phyloP scores from a whole-genome alignment of 768 basidiomycete genomes.

The Rhizopogon sp. region DNA sequence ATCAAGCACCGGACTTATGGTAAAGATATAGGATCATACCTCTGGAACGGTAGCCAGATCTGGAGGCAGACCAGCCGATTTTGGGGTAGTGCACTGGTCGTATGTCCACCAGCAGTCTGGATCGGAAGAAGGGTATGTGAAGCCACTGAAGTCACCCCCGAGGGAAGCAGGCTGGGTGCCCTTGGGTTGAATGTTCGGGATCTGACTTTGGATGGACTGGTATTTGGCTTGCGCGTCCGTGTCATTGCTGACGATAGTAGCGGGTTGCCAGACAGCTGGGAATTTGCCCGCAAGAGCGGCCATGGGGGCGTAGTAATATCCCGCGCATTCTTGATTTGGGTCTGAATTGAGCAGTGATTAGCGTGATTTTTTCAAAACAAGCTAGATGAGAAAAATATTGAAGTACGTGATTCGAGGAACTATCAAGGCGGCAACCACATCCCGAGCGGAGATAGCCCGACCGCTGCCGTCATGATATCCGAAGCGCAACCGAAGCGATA shows the following conservation, averaged over 20 bases:
- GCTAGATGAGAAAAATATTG: background rate
- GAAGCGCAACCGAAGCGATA: background rate
- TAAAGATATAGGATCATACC: conserved; percentile 19
- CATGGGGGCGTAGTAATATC: conserved; percentile 38
- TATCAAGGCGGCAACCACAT: no score
- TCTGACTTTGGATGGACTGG: conserved; percentile 33
- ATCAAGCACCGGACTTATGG: background rate
- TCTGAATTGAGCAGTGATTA: conserved; percentile 15
- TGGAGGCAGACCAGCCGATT: conserved; percentile 33
- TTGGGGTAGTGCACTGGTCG: conserved; percentile 42
- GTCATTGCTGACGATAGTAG: conserved; percentile 39
- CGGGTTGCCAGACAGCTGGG: conserved; percentile 41
- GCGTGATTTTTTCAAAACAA: background rate
- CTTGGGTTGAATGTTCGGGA: conserved; percentile 47
- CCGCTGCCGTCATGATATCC: background rate
- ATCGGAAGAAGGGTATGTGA: conserved; percentile 34
- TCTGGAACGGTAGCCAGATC: conserved; percentile 46
- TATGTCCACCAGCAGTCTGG: conserved; percentile 44
- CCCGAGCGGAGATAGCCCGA: background rate
- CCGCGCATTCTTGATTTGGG: conserved; percentile 33
- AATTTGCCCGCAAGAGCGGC: conserved; percentile 28
- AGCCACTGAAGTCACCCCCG: conserved; percentile 26
- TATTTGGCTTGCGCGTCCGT: conserved; percentile 39
- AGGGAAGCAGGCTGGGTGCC: conserved; percentile 17
- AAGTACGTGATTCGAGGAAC: background rate